These are phyloP conservation scores for Mucor sp. DNA, from an alignment of 371 early-diverging fungal genomes.

Conservation along the genomic window DNA sequence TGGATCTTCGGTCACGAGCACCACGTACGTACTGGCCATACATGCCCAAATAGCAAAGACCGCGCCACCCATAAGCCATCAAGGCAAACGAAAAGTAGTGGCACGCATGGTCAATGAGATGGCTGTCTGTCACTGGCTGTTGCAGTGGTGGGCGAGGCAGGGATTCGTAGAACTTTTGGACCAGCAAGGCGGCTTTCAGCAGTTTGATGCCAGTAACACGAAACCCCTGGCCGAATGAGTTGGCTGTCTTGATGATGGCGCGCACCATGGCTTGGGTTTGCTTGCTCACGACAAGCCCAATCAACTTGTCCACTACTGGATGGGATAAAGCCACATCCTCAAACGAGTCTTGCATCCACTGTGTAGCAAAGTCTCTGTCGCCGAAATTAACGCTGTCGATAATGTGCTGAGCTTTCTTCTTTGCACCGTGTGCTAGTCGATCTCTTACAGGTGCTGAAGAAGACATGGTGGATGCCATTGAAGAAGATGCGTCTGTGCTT, in stretches of 20 bases:
- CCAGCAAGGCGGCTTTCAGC: constrained; percentile 57
- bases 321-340: constrained; percentile 44
- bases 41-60: constrained; percentile 39
- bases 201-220: constrained; percentile 65
- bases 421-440: constrained; percentile 14
- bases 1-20: constrained; percentile 47
- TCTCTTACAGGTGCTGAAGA: constrained; percentile 7
- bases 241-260: constrained; percentile 42
- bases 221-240: constrained; percentile 71
- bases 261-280: constrained; percentile 44
- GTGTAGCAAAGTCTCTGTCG: constrained; percentile 40
- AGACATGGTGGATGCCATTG: neutral
- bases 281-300: constrained; percentile 41
- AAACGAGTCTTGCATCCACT: constrained; percentile 50
- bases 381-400: constrained; percentile 48
- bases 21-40: constrained; percentile 44
- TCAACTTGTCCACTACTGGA: constrained; percentile 37
- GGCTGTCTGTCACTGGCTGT: constrained; percentile 6
- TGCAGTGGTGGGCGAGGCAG: constrained; percentile 4
- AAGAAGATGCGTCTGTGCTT: neutral
- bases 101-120: constrained; percentile 16
- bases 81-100: constrained; percentile 25
- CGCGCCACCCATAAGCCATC: constrained; percentile 44
- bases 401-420: constrained; percentile 30
- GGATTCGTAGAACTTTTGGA: constrained; percentile 48